These are phyloP conservation scores for Solanum chaucha DNA, from an alignment of 257 asterid genomes.

Conservation along the genomic window DNA sequence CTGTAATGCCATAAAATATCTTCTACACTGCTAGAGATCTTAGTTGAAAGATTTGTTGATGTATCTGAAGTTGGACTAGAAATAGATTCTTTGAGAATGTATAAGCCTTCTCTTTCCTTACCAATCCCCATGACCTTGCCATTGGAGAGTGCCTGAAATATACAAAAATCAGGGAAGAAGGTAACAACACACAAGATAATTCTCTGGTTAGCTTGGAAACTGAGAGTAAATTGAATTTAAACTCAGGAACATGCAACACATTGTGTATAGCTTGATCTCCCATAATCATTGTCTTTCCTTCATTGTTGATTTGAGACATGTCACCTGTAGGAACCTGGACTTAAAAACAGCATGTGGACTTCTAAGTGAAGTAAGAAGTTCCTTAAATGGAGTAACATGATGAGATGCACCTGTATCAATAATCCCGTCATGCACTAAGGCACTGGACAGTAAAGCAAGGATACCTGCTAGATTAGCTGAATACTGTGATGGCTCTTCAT, in stretches of 20 bases:
- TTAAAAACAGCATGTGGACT: too few relatives aligned
- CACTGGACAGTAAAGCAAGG: not conserved
- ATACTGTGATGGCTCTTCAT: not conserved
- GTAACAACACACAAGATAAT: not conserved
- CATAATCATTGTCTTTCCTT: not conserved
- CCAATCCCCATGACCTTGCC: not conserved
- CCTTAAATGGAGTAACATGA: not conserved
- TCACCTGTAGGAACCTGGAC: not conserved
- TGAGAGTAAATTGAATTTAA: not conserved
- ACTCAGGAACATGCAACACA: not conserved
- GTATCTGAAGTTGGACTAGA: not conserved
- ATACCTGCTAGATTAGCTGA: not conserved
- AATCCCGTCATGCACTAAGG: not conserved
- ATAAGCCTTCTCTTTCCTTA: not conserved
- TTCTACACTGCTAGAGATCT: not conserved
- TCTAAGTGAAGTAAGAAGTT: not conserved
- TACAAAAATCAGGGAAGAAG: not conserved
- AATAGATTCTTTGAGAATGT: not conserved
- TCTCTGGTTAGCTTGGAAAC: not conserved
- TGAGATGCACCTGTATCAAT: not conserved
- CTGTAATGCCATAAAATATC: not conserved
- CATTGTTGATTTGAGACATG: not conserved
- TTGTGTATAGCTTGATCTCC: not conserved
- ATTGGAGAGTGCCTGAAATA: not conserved
- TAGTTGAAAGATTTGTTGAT: not conserved